Conservation (phyloP, 768 basidiomycete genomes). For the Russula compacta region DNA sequence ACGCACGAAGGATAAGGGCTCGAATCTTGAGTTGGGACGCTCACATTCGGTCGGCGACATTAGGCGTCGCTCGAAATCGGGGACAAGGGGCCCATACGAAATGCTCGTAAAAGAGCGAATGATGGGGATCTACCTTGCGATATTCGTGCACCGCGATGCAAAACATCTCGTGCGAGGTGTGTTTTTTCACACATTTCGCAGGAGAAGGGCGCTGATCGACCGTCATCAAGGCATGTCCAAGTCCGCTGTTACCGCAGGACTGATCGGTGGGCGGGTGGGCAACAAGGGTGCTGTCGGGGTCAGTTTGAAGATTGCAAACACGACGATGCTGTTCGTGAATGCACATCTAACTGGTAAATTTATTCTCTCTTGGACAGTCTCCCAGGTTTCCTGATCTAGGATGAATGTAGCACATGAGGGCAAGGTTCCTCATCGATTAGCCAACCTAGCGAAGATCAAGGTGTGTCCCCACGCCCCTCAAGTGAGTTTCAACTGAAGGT, state of each 20-base stretch:
- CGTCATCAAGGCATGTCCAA: conserved; percentile 52
- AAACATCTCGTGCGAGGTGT: conserved; percentile 52
- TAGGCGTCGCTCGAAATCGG: conserved; percentile 37
- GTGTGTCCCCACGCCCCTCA: conserved; percentile 27
- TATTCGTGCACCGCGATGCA: conserved; percentile 70
- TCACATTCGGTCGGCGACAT: conserved; percentile 27
- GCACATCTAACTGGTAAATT: conserved; percentile 76
- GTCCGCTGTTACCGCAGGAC: conserved; percentile 77
- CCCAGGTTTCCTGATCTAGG: neutral
- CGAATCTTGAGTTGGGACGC: conserved; percentile 19
- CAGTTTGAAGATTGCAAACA: conserved; percentile 72
- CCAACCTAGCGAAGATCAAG: conserved; percentile 87
- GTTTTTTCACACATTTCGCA: conserved; percentile 3
- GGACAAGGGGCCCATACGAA: conserved; percentile 66
- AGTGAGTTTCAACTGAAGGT: neutral
- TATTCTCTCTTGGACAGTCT: neutral
- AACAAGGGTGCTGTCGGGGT: conserved; percentile 95
- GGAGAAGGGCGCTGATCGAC: conserved; percentile 3
- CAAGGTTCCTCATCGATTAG: conserved; percentile 66
- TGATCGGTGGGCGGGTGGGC: conserved; percentile 85
- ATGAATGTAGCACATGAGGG: conserved; percentile 57
- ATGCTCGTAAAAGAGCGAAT: conserved; percentile 82
- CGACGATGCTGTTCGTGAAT: conserved; percentile 81
- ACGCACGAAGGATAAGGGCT: conserved; percentile 33
- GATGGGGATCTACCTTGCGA: conserved; percentile 78